Evolutionary conservation across 164 flowering plant genomes (phyloP), one percentile per base, ranked within the genome.

Genomic region (Cinnamomum micranthum): DNA sequence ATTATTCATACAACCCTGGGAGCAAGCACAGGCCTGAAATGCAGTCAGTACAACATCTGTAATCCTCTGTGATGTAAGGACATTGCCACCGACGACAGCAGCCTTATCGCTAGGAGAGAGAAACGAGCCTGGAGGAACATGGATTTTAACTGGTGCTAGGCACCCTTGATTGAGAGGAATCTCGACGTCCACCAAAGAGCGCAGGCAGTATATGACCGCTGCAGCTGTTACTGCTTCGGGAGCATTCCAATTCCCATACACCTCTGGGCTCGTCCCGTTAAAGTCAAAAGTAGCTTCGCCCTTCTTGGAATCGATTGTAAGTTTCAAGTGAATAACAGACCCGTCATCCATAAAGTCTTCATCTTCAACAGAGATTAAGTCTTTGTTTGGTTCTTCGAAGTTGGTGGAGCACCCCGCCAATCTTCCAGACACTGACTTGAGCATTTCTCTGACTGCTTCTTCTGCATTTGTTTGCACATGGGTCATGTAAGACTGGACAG

Each of bases 291-390:
- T 67, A 5, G 97, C 97, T 84, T 94, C 97, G 24, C 99, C 99
- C 80, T 88, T 92, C 41, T 74, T 50, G 23, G 89, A 35, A 83
- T 95, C 86, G 28, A 95, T 92, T 0, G 93, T 82, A 33, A 95
- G 95, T 71, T 89, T 92, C 69, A 95, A 85, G 78, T 86, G 97
- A 76, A 95, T 93, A 31, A 74, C 74, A 47, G 99, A 95, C 0
- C 99, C 99, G 77, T 95, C 98, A 81, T 95, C 99, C 99, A 95
- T 95, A 84, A 80, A 90, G 77, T 95, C 99, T 82, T 93, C 98
- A 79, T 95, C 98, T 85, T 93, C 98, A 58, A 92, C 80, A 11
- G 81, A 84, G 19, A 90, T 83, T 9, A 58, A 74, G 69, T 80
- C 81, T 28, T 72, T 74, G 24, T 24, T 71, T 17, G 47, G 58